Percentiles rank a stretch among this genome's conserved stretches.
phyloP scores from a whole-genome alignment of 2,329 filamentous ascomycete species.

The Alternaria tenuissima region DNA sequence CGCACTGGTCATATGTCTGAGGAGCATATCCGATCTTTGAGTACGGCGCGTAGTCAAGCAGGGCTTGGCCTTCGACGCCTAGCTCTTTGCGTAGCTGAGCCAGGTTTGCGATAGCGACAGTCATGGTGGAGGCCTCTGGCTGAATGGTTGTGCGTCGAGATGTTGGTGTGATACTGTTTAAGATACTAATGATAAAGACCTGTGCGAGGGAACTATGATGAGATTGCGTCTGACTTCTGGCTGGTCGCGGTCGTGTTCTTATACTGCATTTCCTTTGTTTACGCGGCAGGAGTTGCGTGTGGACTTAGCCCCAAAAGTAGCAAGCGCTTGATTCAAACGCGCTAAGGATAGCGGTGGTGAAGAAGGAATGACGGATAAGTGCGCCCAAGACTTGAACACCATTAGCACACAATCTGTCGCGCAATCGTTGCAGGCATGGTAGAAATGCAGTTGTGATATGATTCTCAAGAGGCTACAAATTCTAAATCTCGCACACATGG shows the following conservation, averaged over 20 bases:
- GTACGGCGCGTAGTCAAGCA: not conserved
- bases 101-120: not conserved
- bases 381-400: not conserved
- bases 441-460: no score
- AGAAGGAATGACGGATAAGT: not conserved
- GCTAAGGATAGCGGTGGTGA: not conserved
- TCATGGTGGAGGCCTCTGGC: not conserved
- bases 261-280: not conserved
- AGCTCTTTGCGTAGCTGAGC: not conserved
- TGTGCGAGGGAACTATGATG: not conserved
- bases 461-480: not conserved
- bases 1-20: not conserved
- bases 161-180: no score
- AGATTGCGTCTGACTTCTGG: not conserved
- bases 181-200: no score
- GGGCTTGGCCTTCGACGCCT: not conserved
- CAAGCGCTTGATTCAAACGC: not conserved
- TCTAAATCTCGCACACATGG: no score
- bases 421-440: accelerated
- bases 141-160: not conserved
- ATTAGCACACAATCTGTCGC: not conserved
- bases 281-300: not conserved
- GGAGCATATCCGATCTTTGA: not conserved
- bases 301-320: not conserved
- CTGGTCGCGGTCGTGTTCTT: not conserved